Conservation (phyloP, 208 protist species). For the Crithidia expoeki region DNA sequence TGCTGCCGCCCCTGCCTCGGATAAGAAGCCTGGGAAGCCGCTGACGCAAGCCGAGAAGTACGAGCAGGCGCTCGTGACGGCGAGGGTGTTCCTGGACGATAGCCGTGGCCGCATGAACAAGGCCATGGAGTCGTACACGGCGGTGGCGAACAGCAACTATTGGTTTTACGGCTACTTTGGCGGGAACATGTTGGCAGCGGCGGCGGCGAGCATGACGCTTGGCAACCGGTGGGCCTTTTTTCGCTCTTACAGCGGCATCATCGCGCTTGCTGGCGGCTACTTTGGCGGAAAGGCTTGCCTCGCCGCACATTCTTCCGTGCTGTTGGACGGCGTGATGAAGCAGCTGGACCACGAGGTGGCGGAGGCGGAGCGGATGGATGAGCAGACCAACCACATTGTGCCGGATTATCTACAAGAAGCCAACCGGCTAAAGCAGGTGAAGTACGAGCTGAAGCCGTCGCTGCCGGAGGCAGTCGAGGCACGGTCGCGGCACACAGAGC, state of each 20-base stretch:
- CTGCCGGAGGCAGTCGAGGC: constrained; percentile 45
- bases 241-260: constrained; percentile 73
- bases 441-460: constrained; percentile 66
- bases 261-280: constrained; percentile 78
- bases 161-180: constrained; percentile 90
- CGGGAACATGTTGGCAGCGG: constrained; percentile 64
- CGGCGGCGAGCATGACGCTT: constrained; percentile 66
- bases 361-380: constrained; percentile 75
- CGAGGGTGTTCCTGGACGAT: constrained; percentile 77
- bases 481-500: constrained; percentile 21
- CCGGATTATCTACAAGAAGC: constrained; percentile 71
- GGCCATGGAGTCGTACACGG: constrained; percentile 58
- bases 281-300: constrained; percentile 75
- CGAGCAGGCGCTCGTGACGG: constrained; percentile 70
- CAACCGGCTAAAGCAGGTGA: constrained; percentile 56
- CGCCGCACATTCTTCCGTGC: constrained; percentile 58
- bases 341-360: constrained; percentile 66
- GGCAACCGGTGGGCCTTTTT: constrained; percentile 75
- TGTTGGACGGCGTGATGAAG: constrained; percentile 52
- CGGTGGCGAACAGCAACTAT: constrained; percentile 75
- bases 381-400: constrained; percentile 61
- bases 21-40: constrained; percentile 39
- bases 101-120: constrained; percentile 58
- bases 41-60: constrained; percentile 68
- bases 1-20: background rate